Evolutionary conservation across 495 filamentous ascomycete species (phyloP).

Genomic region (Xylaria telfairii): DNA sequence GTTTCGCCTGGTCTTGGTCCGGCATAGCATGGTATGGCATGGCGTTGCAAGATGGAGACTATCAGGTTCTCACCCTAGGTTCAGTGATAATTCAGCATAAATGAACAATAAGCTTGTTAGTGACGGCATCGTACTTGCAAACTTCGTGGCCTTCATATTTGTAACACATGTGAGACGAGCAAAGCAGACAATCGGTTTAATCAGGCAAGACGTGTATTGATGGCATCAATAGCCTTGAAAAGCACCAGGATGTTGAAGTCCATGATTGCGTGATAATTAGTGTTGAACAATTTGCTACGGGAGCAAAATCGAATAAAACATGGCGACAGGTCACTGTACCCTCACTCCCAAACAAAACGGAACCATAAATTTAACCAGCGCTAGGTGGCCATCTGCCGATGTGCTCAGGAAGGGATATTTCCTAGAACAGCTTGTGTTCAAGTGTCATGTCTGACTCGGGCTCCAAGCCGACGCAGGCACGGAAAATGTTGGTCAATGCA

Average conservation of each 20-base stretch:
- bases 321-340: neutral
- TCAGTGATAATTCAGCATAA: neutral
- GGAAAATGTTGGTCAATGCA: constrained; percentile 97
- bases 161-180: neutral
- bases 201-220: neutral
- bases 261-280: neutral
- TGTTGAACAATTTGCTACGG: constrained; percentile 18
- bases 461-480: constrained; percentile 95
- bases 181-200: neutral
- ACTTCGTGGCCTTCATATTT: neutral
- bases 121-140: neutral
- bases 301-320: constrained; percentile 17
- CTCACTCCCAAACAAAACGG: neutral
- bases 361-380: neutral
- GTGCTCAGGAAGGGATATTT: no score
- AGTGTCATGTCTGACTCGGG: constrained; percentile 99
- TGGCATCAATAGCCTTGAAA: neutral
- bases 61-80: neutral
- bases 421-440: constrained; percentile 93
- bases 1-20: neutral
- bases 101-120: neutral
- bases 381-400: neutral
- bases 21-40: neutral
- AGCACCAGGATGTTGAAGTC: constrained; percentile 25
- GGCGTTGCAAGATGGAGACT: neutral